These are phyloP conservation scores for Ganoderma lingzhi DNA, from an alignment of 1,284 basidiomycete species.

Conservation along the genomic window DNA sequence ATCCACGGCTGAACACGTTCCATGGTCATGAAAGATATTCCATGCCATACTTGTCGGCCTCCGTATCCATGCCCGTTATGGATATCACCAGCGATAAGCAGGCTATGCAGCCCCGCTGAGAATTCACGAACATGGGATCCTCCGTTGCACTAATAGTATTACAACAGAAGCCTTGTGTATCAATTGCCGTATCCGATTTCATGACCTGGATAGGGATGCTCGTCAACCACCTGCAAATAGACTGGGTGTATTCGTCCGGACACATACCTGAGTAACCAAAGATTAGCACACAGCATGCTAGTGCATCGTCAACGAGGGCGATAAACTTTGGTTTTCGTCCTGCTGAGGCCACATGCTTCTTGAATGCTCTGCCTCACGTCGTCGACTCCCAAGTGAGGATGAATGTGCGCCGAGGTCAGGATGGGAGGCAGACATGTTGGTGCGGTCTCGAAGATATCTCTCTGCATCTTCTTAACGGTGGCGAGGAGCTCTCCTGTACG, in stretches of 20 bases:
- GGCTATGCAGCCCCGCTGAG: background rate
- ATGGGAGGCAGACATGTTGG: conserved; percentile 72
- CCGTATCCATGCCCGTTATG: background rate
- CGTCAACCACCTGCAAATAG: background rate
- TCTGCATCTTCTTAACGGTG: conserved; percentile 40
- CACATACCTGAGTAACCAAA: background rate
- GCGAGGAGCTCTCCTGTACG: conserved; percentile 42
- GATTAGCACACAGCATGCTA: background rate
- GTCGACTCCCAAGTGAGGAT: conserved; percentile 61
- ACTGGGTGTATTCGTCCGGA: background rate
- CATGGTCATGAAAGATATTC: background rate
- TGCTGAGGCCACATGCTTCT: conserved; percentile 56
- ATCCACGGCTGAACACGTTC: conserved; percentile 6
- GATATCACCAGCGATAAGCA: background rate
- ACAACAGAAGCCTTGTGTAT: background rate
- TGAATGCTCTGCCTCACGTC: conserved; percentile 61
- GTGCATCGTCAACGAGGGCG: conserved; percentile 11
- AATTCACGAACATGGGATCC: background rate
- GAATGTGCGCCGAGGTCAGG: conserved; percentile 59
- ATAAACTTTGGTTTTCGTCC: conserved; percentile 24
- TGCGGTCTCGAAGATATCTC: conserved; percentile 58
- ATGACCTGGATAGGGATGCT: background rate
- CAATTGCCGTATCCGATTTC: background rate
- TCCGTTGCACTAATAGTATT: background rate
- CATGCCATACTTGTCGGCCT: background rate